phyloP scores from a whole-genome alignment of 345 rosid species.

The Lagerstroemia speciosa region DNA sequence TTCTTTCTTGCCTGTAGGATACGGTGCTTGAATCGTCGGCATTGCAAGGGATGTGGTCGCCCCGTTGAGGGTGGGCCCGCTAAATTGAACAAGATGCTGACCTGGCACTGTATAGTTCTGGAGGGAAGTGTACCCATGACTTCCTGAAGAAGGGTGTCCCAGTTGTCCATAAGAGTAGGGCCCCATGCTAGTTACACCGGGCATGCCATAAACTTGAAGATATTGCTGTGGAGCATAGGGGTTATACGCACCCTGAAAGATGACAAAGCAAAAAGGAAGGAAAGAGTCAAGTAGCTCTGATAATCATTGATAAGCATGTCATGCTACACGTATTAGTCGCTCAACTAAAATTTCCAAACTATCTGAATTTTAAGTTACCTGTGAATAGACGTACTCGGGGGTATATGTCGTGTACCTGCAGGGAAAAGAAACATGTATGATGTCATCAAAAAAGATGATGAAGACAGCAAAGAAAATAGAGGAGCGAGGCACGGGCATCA shows the following conservation, averaged over 20 bases:
- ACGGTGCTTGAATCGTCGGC: constrained; percentile 24
- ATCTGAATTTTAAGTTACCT: constrained; percentile 17
- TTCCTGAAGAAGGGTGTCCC: constrained; percentile 15
- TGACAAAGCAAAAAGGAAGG: constrained; percentile 1
- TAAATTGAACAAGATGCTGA: constrained; percentile 19
- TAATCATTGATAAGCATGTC: not conserved
- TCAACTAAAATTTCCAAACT: not conserved
- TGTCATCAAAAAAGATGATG: not conserved
- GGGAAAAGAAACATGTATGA: constrained; percentile 8
- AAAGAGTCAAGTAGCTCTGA: not conserved
- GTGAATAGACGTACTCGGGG: constrained; percentile 21
- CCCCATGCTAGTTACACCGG: constrained; percentile 16
- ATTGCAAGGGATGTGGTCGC: constrained; percentile 14
- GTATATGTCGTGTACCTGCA: constrained; percentile 30
- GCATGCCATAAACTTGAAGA: constrained; percentile 20
- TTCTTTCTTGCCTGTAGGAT: constrained; percentile 17
- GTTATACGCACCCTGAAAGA: constrained; percentile 20
- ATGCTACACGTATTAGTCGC: not conserved
- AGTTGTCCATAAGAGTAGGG: constrained; percentile 21
- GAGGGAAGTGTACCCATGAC: constrained; percentile 16
- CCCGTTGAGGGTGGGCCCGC: constrained; percentile 19
- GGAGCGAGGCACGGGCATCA: not conserved
- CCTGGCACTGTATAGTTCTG: constrained; percentile 18
- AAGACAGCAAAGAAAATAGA: not conserved
- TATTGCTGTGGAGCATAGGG: constrained; percentile 26